Percentiles rank a stretch among this genome's conserved stretches.
phyloP scores from a whole-genome alignment of 805 yeast species.

The Starmerella kuoi region DNA sequence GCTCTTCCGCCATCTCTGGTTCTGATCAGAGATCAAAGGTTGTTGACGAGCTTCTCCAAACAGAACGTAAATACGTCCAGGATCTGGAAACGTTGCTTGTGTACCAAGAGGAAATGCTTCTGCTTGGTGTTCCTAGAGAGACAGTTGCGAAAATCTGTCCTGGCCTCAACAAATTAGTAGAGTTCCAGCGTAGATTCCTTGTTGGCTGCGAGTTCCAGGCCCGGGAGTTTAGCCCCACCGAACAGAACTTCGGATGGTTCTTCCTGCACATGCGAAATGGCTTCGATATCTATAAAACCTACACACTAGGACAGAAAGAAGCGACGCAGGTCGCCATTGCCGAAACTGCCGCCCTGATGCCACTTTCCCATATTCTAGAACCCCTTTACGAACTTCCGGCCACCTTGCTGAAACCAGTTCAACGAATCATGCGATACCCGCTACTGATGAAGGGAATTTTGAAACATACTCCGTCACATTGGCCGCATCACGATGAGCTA shows the following conservation, averaged over 20 bases:
- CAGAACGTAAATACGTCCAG: slow-evolving; percentile 86
- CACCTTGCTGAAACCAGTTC: slow-evolving; percentile 85
- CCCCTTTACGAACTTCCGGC: slow-evolving; percentile 84
- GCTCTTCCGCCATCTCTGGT: not conserved
- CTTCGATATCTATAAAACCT: slow-evolving; percentile 81
- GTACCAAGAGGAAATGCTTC: slow-evolving; percentile 57
- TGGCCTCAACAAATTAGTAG: slow-evolving; percentile 67
- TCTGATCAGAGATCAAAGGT: slow-evolving; percentile 51
- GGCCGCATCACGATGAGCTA: slow-evolving; percentile 54
- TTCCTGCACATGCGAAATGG: slow-evolving; percentile 77
- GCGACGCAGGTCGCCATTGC: slow-evolving; percentile 68
- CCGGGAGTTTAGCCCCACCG: slow-evolving; percentile 32
- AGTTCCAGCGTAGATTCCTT: slow-evolving; percentile 80
- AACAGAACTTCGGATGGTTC: slow-evolving; percentile 79
- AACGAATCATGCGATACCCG: slow-evolving; percentile 92
- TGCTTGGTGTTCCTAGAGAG: slow-evolving; percentile 63
- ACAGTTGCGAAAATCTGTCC: slow-evolving; percentile 76
- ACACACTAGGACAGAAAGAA: slow-evolving; percentile 81
- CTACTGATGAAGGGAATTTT: slow-evolving; percentile 58
- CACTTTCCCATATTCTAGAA: slow-evolving; percentile 50
- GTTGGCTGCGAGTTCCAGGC: slow-evolving; percentile 85
- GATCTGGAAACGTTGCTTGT: slow-evolving; percentile 65
- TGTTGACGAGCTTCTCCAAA: slow-evolving; percentile 69
- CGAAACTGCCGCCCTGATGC: slow-evolving; percentile 44
- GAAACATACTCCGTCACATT: slow-evolving; percentile 44